Base-by-base conservation (phyloP, 1,284 basidiomycete species). In the Baeospora myosura region DNA sequence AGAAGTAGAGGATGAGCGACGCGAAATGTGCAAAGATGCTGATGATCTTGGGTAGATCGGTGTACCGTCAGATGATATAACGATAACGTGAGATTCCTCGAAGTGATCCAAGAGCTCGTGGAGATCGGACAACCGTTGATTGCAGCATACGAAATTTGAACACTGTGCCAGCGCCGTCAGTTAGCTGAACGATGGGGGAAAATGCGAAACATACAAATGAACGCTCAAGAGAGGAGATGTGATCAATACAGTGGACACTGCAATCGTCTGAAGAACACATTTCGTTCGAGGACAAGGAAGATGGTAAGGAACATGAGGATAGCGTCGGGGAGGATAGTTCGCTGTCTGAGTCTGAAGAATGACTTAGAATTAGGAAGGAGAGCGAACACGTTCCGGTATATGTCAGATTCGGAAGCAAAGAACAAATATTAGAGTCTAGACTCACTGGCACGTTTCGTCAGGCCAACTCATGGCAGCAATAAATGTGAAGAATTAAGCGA, bases 61-160 rank as follows among this genome's bases (percentile, higher is more conserved):
- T 4, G 52, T 50, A 32, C 61, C 61, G 33, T 60, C 60, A 1
- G 53, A 45, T 23, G 58, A 57, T 36, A 66, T 49, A 20, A 71
- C 64, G 41, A 71, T 54, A 41, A 78, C 70, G 55, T 80, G 78
- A 11, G 64, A 58, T 49, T 75, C 72, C 49, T 85, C 80, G 43
- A 77, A 76, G 54, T 86, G 84, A 50, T 78, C 76, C 44, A 85
- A 64, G 37, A 84, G 72, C 40, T 72, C 73, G 56, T 86, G 82
- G 41, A 85, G 64, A 62, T 86, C 79, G 3, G 71, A 61, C 14
- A 82, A 67, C 32, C 66, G 57, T 38, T 72, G 62, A 18, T 74
- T 73, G 57, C 81, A 85, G 59, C 83, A 87, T 18, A 69, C 68
- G 57, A 81, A 85, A 59, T 84, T 68, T 20, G 70, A 70, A 53